These are phyloP conservation scores for Aspergillus asperescens DNA, from an alignment of 495 filamentous ascomycete species.

Conservation along the genomic window DNA sequence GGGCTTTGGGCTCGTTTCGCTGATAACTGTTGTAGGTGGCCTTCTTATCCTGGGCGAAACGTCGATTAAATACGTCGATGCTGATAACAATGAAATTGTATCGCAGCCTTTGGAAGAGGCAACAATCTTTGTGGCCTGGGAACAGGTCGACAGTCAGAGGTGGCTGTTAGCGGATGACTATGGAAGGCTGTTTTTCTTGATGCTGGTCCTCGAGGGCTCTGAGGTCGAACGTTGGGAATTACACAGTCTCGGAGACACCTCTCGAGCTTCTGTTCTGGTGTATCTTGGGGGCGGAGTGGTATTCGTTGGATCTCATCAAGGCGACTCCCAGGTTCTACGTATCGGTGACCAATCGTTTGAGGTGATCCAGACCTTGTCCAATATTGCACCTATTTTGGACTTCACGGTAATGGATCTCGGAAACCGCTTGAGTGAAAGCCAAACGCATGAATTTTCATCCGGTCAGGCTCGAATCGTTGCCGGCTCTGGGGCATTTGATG, in stretches of 20 bases:
- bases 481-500: conserved; percentile 79
- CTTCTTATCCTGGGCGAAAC: conserved; percentile 83
- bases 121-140: conserved; percentile 84
- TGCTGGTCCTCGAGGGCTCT: conserved; percentile 56
- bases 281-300: conserved; percentile 70
- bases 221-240: conserved; percentile 64
- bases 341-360: conserved; percentile 53
- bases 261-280: conserved; percentile 68
- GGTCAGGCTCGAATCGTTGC: conserved; percentile 93
- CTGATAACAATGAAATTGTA: conserved; percentile 56
- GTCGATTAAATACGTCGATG: conserved; percentile 74
- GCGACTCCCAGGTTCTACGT: conserved; percentile 79
- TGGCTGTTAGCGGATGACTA: conserved; percentile 90
- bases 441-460: conserved; percentile 84
- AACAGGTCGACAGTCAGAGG: conserved; percentile 67
- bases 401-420: conserved; percentile 95
- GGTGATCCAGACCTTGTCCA: conserved; percentile 70
- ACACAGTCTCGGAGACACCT: conserved; percentile 61
- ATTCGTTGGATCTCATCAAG: conserved; percentile 88
- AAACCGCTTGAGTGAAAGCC: conserved; percentile 67
- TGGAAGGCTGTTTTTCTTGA: conserved; percentile 72
- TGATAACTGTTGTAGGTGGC: conserved; percentile 46
- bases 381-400: conserved; percentile 87
- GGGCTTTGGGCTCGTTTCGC: neutral
- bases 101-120: conserved; percentile 61